Evolutionary conservation across 371 early-diverging fungal genomes (phyloP).

Genomic region (Aphelidium insulamus): DNA sequence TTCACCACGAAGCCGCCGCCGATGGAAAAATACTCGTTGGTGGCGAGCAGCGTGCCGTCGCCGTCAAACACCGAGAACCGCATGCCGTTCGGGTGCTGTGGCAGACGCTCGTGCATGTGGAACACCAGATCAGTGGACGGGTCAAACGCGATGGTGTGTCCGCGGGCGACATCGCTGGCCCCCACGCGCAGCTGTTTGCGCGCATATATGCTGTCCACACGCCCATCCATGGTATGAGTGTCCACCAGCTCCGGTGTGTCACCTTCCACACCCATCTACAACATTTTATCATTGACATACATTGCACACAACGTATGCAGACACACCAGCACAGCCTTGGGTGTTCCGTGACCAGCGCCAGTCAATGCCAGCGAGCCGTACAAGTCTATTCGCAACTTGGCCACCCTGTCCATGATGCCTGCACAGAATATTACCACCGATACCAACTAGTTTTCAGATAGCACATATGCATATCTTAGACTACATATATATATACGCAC

Average conservation of each 20-base stretch:
- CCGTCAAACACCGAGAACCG: constrained; percentile 67
- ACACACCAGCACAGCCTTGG: constrained; percentile 66
- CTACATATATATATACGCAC: not conserved
- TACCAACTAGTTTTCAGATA: not conserved
- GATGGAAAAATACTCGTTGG: constrained; percentile 83
- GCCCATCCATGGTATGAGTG: constrained; percentile 43
- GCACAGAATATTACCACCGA: too few species aligned
- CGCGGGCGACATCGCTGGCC: constrained; percentile 44
- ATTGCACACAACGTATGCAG: not conserved
- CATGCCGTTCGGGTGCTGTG: constrained; percentile 90
- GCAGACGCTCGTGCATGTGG: constrained; percentile 60
- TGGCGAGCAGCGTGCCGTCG: constrained; percentile 54
- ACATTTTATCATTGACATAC: not conserved
- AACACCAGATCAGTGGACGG: constrained; percentile 62
- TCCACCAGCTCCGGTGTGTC: constrained; percentile 78
- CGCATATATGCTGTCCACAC: constrained; percentile 44
- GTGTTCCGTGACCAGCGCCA: constrained; percentile 85
- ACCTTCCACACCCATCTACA: constrained; percentile 43
- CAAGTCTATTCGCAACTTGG: constrained; percentile 54
- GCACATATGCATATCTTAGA: not conserved
- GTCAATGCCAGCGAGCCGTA: constrained; percentile 86
- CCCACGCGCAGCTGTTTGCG: constrained; percentile 33
- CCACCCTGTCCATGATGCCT: too few species aligned
- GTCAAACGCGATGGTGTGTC: constrained; percentile 51
- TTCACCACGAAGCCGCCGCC: constrained; percentile 92